These are phyloP conservation scores for Leishmania martiniquensis DNA, from an alignment of 208 protist species.

Conservation along the genomic window DNA sequence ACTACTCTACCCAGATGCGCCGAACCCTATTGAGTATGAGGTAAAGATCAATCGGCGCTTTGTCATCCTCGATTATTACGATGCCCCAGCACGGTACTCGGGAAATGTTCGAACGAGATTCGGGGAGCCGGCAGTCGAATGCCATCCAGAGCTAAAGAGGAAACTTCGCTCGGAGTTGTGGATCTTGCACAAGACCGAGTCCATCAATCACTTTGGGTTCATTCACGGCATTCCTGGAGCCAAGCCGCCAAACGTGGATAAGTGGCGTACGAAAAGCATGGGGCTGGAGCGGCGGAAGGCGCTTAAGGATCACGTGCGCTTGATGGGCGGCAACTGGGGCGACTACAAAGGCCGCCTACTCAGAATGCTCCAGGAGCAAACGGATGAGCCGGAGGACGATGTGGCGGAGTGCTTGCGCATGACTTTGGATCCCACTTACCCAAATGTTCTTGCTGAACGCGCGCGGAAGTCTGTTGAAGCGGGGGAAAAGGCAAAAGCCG, in stretches of 20 bases:
- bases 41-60: constrained; percentile 86
- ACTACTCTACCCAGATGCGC: constrained; percentile 61
- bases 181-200: constrained; percentile 83
- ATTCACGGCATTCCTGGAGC: constrained; percentile 89
- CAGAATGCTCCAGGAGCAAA: constrained; percentile 78
- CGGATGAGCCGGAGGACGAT: constrained; percentile 80
- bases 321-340: constrained; percentile 84
- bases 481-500: constrained; percentile 34
- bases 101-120: constrained; percentile 35
- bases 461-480: constrained; percentile 49
- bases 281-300: constrained; percentile 34
- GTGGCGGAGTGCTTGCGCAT: constrained; percentile 80
- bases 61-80: constrained; percentile 93
- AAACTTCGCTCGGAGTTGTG: constrained; percentile 87
- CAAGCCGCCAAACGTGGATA: constrained; percentile 56
- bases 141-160: constrained; percentile 25
- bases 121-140: constrained; percentile 26
- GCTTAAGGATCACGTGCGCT: constrained; percentile 61
- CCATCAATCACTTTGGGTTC: constrained; percentile 74
- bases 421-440: constrained; percentile 85
- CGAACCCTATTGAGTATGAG: constrained; percentile 90
- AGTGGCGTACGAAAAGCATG: constrained; percentile 24
- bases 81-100: constrained; percentile 58
- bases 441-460: constrained; percentile 57
- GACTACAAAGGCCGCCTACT: constrained; percentile 83